Evolutionary conservation across 176 grass and related monocot genomes (phyloP).

Genomic region (Aegilops umbellulata): DNA sequence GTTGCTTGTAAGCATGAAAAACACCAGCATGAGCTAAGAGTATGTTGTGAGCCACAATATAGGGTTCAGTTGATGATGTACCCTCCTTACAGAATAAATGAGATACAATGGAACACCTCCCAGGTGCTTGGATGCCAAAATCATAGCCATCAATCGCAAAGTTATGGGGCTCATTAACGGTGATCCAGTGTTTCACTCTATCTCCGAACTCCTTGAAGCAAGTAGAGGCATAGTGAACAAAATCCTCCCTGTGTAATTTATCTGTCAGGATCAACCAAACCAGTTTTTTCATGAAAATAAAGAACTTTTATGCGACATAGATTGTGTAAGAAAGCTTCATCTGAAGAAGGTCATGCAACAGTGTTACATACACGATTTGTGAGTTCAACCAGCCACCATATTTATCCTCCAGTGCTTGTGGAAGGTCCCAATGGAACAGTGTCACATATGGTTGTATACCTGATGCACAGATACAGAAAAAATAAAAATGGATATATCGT

Average conservation of each 20-base stretch:
- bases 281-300: background rate
- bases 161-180: slow-evolving; percentile 84
- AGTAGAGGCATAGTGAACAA: slow-evolving; percentile 67
- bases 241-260: slow-evolving; percentile 70
- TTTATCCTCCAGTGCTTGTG: slow-evolving; percentile 76
- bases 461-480: slow-evolving; percentile 31
- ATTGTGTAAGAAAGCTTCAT: background rate
- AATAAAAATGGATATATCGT: background rate
- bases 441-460: slow-evolving; percentile 81
- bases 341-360: background rate
- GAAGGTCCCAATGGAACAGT: slow-evolving; percentile 95
- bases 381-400: slow-evolving; percentile 79
- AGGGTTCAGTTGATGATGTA: slow-evolving; percentile 87
- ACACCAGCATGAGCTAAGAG: slow-evolving; percentile 75
- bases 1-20: slow-evolving; percentile 61
- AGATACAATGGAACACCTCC: slow-evolving; percentile 81
- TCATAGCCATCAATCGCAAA: slow-evolving; percentile 83
- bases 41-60: slow-evolving; percentile 79
- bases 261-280: slow-evolving; percentile 4
- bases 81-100: slow-evolving; percentile 78
- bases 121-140: slow-evolving; percentile 79
- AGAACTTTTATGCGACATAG: background rate
- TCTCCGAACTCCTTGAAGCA: slow-evolving; percentile 93
- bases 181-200: slow-evolving; percentile 95
- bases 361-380: slow-evolving; percentile 72